phyloP scores from a whole-genome alignment of 768 basidiomycete species.

The Candolleomyces eurysporus region DNA sequence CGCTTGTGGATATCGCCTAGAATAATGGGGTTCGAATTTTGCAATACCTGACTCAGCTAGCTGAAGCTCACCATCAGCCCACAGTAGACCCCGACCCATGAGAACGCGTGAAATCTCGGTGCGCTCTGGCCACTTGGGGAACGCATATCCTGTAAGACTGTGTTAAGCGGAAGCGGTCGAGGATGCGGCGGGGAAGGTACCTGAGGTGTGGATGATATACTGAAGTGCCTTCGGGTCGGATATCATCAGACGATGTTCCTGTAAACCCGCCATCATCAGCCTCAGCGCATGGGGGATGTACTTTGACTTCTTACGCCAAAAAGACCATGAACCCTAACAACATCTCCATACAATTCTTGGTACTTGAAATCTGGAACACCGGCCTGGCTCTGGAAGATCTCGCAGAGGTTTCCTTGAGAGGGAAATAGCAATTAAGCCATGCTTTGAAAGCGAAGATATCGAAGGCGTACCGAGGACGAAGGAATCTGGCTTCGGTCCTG shows the following conservation, averaged over 20 bases:
- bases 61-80: slow-evolving; percentile 46
- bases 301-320: slow-evolving; percentile 40
- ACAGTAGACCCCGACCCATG: slow-evolving; percentile 51
- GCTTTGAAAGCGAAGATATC: neutral
- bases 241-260: slow-evolving; percentile 54
- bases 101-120: slow-evolving; percentile 48
- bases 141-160: slow-evolving; percentile 42
- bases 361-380: slow-evolving; percentile 54
- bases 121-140: slow-evolving; percentile 49
- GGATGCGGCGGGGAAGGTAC: slow-evolving; percentile 16
- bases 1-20: slow-evolving; percentile 48
- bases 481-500: slow-evolving; percentile 48
- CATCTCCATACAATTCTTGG: slow-evolving; percentile 45
- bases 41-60: neutral
- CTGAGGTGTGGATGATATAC: slow-evolving; percentile 53
- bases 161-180: slow-evolving; percentile 6
- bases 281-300: neutral
- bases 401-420: slow-evolving; percentile 46
- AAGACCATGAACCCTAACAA: slow-evolving; percentile 49
- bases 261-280: slow-evolving; percentile 4
- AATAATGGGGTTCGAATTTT: neutral
- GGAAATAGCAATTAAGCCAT: neutral
- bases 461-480: slow-evolving; percentile 41
- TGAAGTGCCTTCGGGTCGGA: slow-evolving; percentile 61
- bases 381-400: slow-evolving; percentile 50